Base-by-base conservation (phyloP, 2,329 filamentous ascomycete genomes). In the Fusarium sp. region DNA sequence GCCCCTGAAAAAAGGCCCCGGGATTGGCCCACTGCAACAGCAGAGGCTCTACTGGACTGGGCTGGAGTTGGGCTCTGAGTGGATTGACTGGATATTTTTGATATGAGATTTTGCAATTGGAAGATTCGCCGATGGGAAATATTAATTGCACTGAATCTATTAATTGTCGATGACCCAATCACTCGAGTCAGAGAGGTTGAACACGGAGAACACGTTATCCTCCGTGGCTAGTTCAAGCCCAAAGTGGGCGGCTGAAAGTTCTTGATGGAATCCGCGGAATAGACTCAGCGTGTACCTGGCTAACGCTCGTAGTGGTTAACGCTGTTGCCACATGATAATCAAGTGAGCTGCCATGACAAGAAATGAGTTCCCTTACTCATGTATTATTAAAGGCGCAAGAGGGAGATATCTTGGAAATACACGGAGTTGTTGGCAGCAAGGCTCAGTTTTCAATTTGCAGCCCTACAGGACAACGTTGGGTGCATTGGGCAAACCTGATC, bases 231-330 rank as follows among this genome's bases (percentile, higher is more conserved):
- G 53, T 54, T 54, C 39, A 56, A 56, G 55, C 57, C 41, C 36
- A 17, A 65, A 65, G 48, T 69, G 50, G 72, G 56, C 41, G 55
- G 68, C 70, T 65, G 53, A 57, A 60, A 35, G 38, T 24, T 24
- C 36, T 30, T 7, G 8, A 48, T 30, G 36, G 51, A 53, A 42
- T 30, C 58, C 35, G 50, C 38, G 44, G 47, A 48, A 70, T 54
- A 56, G 47, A 57, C 51, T 66, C 42, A 45, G 67, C 30, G 28
- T 70, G 66, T 70, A 44, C 67, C 67, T 70, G 67, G 53, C 67
- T 70, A 70, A 70, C 28, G 54, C n/a, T 35, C 26, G 38, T 60
- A 60, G 66, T 57, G 65, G 38, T 48, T 38, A 35, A 69, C 51
- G 58, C 56, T 74, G 47, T 69, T 51, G 72, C 72, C 72, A 69